Conservation (phyloP, 768 basidiomycete species). For the Leccinum variicolor region DNA sequence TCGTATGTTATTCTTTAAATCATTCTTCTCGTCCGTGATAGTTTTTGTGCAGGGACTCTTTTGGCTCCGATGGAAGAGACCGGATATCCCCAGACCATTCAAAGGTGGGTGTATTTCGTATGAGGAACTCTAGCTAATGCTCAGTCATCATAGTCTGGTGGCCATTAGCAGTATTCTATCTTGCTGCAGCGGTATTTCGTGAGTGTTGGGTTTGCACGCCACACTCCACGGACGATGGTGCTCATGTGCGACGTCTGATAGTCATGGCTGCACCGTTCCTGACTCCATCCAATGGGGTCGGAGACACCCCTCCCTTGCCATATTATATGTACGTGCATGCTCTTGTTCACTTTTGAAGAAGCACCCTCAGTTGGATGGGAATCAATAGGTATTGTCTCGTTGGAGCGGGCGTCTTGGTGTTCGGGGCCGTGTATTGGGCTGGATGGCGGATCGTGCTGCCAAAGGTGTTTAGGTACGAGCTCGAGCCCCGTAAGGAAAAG, state of each 20-base stretch:
- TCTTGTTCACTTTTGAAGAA: conserved; percentile 18
- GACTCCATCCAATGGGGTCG: conserved; percentile 48
- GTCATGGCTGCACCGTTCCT: conserved; percentile 58
- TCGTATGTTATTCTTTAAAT: conserved; percentile 40
- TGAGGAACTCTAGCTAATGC: conserved; percentile 2
- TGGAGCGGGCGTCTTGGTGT: conserved; percentile 45
- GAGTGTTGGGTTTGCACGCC: conserved; percentile 12
- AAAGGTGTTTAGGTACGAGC: conserved; percentile 44
- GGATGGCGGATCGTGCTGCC: conserved; percentile 51
- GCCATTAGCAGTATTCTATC: conserved; percentile 53
- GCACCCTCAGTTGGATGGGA: conserved; percentile 32
- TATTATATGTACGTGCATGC: conserved; percentile 43
- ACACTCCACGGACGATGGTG: conserved; percentile 6
- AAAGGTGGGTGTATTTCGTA: conserved; percentile 33
- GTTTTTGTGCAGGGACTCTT: conserved; percentile 44
- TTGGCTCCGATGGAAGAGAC: conserved; percentile 52
- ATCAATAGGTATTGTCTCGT: conserved; percentile 47
- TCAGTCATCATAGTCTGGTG: conserved; percentile 42
- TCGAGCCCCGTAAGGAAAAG: conserved; percentile 46
- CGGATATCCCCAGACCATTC: conserved; percentile 48
- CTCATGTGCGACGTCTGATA: conserved; percentile 8
- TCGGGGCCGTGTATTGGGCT: conserved; percentile 53
- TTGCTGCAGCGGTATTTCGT: conserved; percentile 51
- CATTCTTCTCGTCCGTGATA: background rate
- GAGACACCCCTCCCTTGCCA: conserved; percentile 58